A percentile compares a stretch with the other conserved stretches of the same genome.
phyloP scores from a whole-genome alignment of 306 rosid genomes.

The Dalbergia cochinchinensis region DNA sequence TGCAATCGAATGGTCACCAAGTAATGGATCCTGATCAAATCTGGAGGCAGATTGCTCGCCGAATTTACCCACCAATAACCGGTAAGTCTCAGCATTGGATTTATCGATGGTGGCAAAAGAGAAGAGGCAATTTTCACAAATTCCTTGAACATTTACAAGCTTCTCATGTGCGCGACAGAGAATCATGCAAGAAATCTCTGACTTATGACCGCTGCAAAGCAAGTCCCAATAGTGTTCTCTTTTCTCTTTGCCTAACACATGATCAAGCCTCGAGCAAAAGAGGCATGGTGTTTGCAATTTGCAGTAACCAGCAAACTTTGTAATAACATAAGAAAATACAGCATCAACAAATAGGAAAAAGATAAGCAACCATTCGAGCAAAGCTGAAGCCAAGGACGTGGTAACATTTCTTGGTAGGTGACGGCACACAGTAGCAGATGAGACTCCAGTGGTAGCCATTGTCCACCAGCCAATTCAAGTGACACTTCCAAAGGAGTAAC shows the following conservation, averaged over 20 bases:
- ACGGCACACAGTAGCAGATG: constrained; percentile 52
- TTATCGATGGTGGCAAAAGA: constrained; percentile 69
- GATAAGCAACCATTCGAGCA: constrained; percentile 88
- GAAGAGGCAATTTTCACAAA: constrained; percentile 79
- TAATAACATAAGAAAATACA: constrained; percentile 68
- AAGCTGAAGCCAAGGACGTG: constrained; percentile 66
- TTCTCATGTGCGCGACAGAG: constrained; percentile 73
- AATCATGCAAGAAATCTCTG: constrained; percentile 76
- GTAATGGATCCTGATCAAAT: constrained; percentile 63
- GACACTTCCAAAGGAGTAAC: constrained; percentile 42
- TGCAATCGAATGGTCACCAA: constrained; percentile 42
- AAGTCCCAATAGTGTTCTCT: constrained; percentile 69
- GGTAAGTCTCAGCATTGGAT: constrained; percentile 66
- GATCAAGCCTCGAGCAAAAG: constrained; percentile 95
- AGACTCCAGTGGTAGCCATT: constrained; percentile 55
- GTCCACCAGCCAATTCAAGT: constrained; percentile 33
- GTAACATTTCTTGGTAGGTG: constrained; percentile 40
- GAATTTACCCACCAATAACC: constrained; percentile 68
- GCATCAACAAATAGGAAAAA: constrained; percentile 70
- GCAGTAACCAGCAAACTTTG: constrained; percentile 72
- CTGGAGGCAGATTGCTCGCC: constrained; percentile 59
- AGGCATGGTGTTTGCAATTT: constrained; percentile 78
- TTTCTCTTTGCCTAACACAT: constrained; percentile 71
- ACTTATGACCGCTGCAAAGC: constrained; percentile 78
- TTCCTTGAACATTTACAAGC: constrained; percentile 80